phyloP scores from a whole-genome alignment of 352 stramenopile species.

The Pythium apleroticum region DNA sequence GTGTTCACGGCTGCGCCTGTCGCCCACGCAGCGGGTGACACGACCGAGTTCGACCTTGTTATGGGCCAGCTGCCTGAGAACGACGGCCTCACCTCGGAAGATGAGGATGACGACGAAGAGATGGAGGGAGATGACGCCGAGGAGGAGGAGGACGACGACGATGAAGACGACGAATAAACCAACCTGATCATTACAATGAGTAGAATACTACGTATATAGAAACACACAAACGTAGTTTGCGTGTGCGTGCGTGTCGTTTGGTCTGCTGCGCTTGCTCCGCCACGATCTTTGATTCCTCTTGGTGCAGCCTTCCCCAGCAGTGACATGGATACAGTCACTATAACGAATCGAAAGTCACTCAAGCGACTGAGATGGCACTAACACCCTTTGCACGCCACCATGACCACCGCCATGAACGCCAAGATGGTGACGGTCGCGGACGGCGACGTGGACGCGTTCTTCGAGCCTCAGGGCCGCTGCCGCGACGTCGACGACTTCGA shows the following conservation, averaged over 20 bases:
- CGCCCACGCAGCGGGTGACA: slow-evolving; percentile 63
- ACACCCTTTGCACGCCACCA: background rate
- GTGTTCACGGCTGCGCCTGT: slow-evolving; percentile 48
- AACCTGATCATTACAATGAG: slow-evolving; percentile 32
- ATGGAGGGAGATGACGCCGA: slow-evolving; percentile 34
- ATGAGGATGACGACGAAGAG: slow-evolving; percentile 55
- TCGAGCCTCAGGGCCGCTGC: slow-evolving; percentile 48
- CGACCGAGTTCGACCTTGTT: slow-evolving; percentile 80
- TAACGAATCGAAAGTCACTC: background rate
- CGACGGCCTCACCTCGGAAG: slow-evolving; percentile 70
- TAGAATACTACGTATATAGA: slow-evolving; percentile 43
- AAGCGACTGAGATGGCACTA: background rate
- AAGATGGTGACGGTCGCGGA: slow-evolving; percentile 9
- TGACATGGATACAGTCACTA: slow-evolving; percentile 22
- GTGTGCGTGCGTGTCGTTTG: background rate
- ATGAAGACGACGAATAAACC: slow-evolving; percentile 28
- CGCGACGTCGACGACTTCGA: slow-evolving; percentile 66
- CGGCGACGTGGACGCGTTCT: slow-evolving; percentile 30
- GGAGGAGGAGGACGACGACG: slow-evolving; percentile 39
- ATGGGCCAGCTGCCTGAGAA: slow-evolving; percentile 79
- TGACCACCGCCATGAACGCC: background rate
- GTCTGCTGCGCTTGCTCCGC: background rate
- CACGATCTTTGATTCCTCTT: background rate
- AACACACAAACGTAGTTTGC: background rate
- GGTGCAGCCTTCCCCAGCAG: background rate